Conservation (phyloP, 441 rosid species). For the Populus trichocarpa region DNA sequence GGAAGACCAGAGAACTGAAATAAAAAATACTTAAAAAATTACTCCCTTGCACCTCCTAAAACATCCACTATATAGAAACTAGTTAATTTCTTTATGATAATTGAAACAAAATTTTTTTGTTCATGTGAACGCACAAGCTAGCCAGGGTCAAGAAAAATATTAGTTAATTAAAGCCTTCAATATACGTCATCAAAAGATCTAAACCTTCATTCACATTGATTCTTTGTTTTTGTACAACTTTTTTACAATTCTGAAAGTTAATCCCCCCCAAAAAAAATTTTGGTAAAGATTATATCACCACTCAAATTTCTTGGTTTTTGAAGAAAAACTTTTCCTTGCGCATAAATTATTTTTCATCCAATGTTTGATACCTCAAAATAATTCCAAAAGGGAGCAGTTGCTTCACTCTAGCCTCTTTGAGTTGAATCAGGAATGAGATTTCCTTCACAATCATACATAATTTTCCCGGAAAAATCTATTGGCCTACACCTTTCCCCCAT, state of each 20-base stretch:
- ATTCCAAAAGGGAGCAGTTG: background rate
- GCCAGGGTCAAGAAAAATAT: background rate
- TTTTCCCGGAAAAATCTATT: slow-evolving; percentile 45
- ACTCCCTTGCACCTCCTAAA: too few relatives aligned
- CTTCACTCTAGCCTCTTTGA: background rate
- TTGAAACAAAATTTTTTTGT: too few relatives aligned
- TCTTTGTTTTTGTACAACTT: background rate
- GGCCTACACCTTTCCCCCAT: slow-evolving; percentile 62
- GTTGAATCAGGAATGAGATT: slow-evolving; percentile 30
- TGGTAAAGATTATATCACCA: background rate
- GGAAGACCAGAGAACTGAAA: too few relatives aligned
- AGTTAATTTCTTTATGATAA: background rate
- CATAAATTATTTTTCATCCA: too few relatives aligned
- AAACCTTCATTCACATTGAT: background rate
- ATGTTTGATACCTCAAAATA: background rate
- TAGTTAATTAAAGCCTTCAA: background rate
- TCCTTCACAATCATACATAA: slow-evolving; percentile 47
- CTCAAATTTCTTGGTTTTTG: background rate
- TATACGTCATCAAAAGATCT: background rate
- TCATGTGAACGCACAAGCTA: background rate
- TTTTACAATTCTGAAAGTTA: background rate
- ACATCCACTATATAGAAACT: background rate
- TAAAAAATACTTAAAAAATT: too few relatives aligned
- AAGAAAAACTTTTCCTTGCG: too few relatives aligned
- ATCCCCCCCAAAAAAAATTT: background rate